Evolutionary conservation across 805 yeast species (phyloP), one percentile per base, ranked within the genome.

Genomic region (Pichia nanzhaoensis): DNA sequence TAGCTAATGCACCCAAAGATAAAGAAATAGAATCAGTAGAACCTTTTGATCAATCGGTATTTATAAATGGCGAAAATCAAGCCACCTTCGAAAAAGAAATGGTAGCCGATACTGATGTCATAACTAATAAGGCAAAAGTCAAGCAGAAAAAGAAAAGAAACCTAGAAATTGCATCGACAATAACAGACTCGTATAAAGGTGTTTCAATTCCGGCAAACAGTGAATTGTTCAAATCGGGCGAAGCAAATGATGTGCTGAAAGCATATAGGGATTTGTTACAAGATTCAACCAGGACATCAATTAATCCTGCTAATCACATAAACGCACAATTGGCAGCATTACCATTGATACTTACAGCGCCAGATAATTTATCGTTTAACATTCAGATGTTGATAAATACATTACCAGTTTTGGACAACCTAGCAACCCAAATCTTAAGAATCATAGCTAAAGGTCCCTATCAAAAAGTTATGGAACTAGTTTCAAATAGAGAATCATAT

Each of bases 351-450:
- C 58, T 80, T 5, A 69, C 75, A 2, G 80, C 84, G 1, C 78
- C 82, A 10, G 74, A 70, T 35, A 66, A 71, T 50, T 61, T 78
- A 21, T 78, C 83, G 1, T 73, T 79, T 19, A 73, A 85, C 54
- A 73, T 80, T 17, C 88, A 83, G 56, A 66, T 84, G 34, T 66
- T 81, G 24, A 67, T 84, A 44, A 80, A 82, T 53, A 74, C 89
- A 0, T 64, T 89, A 35, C 90, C 95, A 0, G 75, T 86, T 1
- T 65, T 90, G 48, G 96, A 89, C 57, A 86, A 86, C 53, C 70
- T 90, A 43, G 78, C 96, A 0, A 77, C 89, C 1, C 97, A 90
- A 59, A 68, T 90, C 17, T 67, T 90, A 44, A 70, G 93, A 50
- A 69, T 82, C 2, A 76, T 89, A 33, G 83, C 86, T 8, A 71